Conservation (phyloP, 2,329 filamentous ascomycete species). For the Cercospora nicotianae region DNA sequence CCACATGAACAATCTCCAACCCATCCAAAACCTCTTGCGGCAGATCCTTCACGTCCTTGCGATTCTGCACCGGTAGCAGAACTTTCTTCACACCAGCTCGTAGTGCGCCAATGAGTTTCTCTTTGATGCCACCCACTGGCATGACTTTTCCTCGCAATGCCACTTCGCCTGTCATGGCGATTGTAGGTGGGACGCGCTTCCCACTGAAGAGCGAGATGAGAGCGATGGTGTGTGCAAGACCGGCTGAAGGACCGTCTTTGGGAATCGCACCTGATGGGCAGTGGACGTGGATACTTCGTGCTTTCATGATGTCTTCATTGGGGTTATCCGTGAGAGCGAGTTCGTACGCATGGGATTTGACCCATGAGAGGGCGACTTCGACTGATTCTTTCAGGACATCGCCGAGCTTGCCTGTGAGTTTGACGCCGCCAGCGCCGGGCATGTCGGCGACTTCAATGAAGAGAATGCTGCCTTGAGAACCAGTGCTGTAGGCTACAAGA, state of each 20-base stretch:
- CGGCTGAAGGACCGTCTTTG: slow-evolving; percentile 82
- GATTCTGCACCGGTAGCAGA: slow-evolving; percentile 80
- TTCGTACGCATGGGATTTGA: slow-evolving; percentile 92
- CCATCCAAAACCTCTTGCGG: slow-evolving; percentile 86
- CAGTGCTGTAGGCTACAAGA: slow-evolving; percentile 88
- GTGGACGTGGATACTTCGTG: slow-evolving; percentile 90
- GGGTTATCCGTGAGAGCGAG: slow-evolving; percentile 79
- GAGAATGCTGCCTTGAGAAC: slow-evolving; percentile 90
- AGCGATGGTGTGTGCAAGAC: slow-evolving; percentile 90
- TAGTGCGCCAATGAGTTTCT: slow-evolving; percentile 94
- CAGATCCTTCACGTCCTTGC: slow-evolving; percentile 88
- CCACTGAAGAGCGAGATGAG: slow-evolving; percentile 86
- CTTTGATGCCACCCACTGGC: slow-evolving; percentile 95
- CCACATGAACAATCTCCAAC: slow-evolving; percentile 84
- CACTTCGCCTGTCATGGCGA: slow-evolving; percentile 88
- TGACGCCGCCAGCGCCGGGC: slow-evolving; percentile 87
- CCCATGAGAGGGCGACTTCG: slow-evolving; percentile 94
- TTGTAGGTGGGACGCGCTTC: slow-evolving; percentile 80
- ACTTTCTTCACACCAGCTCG: slow-evolving; percentile 94
- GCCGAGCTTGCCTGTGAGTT: slow-evolving; percentile 93
- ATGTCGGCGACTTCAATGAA: slow-evolving; percentile 99
- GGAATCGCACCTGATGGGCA: slow-evolving; percentile 93
- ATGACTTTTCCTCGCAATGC: slow-evolving; percentile 86
- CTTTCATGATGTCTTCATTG: slow-evolving; percentile 92
- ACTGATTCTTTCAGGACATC: slow-evolving; percentile 97